A percentile compares a stretch with the other conserved stretches of the same genome.
These are phyloP conservation scores for Beta vulgaris DNA, from an alignment of 148 eudicot genomes.

Conservation along the genomic window DNA sequence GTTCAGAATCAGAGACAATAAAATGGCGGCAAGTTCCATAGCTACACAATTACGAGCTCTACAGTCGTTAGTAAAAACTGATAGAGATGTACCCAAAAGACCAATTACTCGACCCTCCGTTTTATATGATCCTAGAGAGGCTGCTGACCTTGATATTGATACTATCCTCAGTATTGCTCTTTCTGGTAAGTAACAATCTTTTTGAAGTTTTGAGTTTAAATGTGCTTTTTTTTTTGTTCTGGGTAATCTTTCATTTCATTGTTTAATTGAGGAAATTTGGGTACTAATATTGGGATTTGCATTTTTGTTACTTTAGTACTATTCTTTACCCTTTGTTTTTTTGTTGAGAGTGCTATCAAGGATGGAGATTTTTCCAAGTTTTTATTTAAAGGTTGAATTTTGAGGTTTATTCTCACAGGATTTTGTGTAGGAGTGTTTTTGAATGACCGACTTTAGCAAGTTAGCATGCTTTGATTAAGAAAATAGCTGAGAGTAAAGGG, in stretches of 20 bases:
- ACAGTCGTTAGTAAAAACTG: slow-evolving; percentile 40
- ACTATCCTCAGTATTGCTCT: slow-evolving; percentile 49
- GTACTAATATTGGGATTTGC: no score
- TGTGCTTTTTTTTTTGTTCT: not conserved
- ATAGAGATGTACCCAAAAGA: slow-evolving; percentile 46
- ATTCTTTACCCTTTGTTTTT: not conserved
- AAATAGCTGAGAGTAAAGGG: not conserved
- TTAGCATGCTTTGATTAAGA: not conserved
- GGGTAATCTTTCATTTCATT: not conserved
- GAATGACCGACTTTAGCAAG: not conserved
- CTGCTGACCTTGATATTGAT: slow-evolving; percentile 82
- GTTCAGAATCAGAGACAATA: not conserved
- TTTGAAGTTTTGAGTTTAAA: not conserved
- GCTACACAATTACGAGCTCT: slow-evolving; percentile 60
- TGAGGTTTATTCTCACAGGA: not conserved
- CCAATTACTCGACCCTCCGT: slow-evolving; percentile 83
- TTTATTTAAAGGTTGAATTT: not conserved
- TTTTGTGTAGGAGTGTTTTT: not conserved
- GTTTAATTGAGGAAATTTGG: not conserved
- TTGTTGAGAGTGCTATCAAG: not conserved
- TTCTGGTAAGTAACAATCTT: slow-evolving; percentile 37
- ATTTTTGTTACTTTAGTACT: not conserved
- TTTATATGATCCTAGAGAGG: slow-evolving; percentile 63
- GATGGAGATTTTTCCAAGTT: not conserved
- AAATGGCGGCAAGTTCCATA: slow-evolving; percentile 48